A percentile compares a stretch with the other conserved stretches of the same genome.
Conservation (phyloP, 192 early-diverging fungal genomes). For the Gryganskiella cystojenkinii region DNA sequence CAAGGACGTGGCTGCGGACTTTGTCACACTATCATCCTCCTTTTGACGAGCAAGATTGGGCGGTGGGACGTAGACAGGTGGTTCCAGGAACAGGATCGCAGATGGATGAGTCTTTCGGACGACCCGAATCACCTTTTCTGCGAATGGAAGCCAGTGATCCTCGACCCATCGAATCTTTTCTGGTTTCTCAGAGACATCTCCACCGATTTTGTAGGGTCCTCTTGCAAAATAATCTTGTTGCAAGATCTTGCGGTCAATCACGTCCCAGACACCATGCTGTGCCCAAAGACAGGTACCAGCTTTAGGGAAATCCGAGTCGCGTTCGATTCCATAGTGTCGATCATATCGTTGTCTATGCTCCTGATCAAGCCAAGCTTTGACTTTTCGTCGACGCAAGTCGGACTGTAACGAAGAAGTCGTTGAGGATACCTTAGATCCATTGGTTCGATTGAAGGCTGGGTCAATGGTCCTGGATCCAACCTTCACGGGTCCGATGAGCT, state of each 20-base stretch:
- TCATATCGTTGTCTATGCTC: conserved; percentile 34
- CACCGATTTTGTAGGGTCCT: conserved; percentile 21
- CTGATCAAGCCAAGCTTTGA: conserved; percentile 54
- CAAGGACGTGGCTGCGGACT: background rate
- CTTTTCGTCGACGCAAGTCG: background rate
- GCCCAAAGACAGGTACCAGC: conserved; percentile 64
- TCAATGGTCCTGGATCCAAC: conserved; percentile 29
- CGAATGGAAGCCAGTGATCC: conserved; percentile 57
- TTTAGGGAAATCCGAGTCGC: conserved; percentile 33
- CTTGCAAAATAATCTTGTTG: conserved; percentile 58
- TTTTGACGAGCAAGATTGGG: conserved; percentile 35
- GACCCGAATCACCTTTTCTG: conserved; percentile 31
- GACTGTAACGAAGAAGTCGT: no score
- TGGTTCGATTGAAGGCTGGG: conserved; percentile 25
- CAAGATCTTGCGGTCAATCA: conserved; percentile 15
- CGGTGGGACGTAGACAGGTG: conserved; percentile 57
- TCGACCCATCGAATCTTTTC: conserved; percentile 15
- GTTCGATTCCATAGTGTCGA: conserved; percentile 41
- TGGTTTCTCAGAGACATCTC: background rate
- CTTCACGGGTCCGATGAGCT: conserved; percentile 33
- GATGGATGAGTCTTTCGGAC: conserved; percentile 51
- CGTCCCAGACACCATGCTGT: conserved; percentile 62
- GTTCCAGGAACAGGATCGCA: conserved; percentile 64
- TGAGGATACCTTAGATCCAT: conserved; percentile 30
- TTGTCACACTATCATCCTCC: background rate